Conservation (phyloP, 371 early-diverging fungal species). For the Sanchytrium tribonematis region DNA sequence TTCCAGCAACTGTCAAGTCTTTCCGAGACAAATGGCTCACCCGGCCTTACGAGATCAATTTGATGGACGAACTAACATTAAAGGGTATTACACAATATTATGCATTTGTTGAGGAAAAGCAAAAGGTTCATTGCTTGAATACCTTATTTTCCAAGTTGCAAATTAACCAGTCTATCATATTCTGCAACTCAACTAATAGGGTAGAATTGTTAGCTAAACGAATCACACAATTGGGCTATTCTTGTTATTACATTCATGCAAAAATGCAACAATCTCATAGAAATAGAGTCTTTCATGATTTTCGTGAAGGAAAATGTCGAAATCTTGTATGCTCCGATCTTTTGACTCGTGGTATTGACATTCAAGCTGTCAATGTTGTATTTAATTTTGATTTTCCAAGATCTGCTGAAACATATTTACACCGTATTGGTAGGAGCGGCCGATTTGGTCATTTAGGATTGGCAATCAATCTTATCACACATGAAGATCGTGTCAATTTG, state of each 20-base stretch:
- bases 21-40: slow-evolving; percentile 78
- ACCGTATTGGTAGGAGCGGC: slow-evolving; percentile 88
- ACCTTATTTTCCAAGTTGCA: slow-evolving; percentile 90
- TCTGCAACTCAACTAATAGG: slow-evolving; percentile 89
- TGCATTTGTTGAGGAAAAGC: slow-evolving; percentile 85
- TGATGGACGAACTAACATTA: slow-evolving; percentile 94
- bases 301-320: slow-evolving; percentile 78
- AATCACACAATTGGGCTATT: slow-evolving; percentile 92
- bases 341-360: slow-evolving; percentile 95
- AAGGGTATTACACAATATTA: slow-evolving; percentile 95
- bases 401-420: slow-evolving; percentile 93
- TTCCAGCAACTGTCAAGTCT: slow-evolving; percentile 76
- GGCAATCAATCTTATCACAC: slow-evolving; percentile 87
- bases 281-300: slow-evolving; percentile 94
- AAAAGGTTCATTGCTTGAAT: slow-evolving; percentile 91
- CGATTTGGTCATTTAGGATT: slow-evolving; percentile 91
- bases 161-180: slow-evolving; percentile 97
- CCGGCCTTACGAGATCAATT: slow-evolving; percentile 86
- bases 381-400: slow-evolving; percentile 99
- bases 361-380: slow-evolving; percentile 94
- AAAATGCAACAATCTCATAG: slow-evolving; percentile 90
- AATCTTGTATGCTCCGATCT: slow-evolving; percentile 90
- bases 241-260: slow-evolving; percentile 92
- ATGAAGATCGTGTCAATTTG: slow-evolving; percentile 78
- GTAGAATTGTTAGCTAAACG: slow-evolving; percentile 90